phyloP scores from a whole-genome alignment of 495 filamentous ascomycete species.

The Barbatosphaeria neglecta region DNA sequence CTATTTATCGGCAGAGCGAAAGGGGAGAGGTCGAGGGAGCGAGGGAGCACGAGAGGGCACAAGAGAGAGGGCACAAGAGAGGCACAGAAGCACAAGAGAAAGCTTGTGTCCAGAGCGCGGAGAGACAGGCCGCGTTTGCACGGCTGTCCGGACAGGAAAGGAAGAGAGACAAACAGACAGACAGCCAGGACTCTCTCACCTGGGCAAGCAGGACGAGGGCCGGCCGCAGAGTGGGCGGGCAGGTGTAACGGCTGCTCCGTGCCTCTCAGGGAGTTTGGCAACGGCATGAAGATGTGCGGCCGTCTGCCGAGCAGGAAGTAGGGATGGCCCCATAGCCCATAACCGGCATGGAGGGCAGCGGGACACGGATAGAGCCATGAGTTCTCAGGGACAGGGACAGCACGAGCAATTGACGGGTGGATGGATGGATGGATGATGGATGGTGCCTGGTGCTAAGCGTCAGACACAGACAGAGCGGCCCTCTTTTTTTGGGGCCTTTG shows the following conservation, averaged over 20 bases:
- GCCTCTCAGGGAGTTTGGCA: neutral
- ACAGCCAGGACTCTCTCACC: too few relatives aligned
- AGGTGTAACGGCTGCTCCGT: neutral
- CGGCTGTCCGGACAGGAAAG: neutral
- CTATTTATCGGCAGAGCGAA: neutral
- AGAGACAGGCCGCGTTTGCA: neutral
- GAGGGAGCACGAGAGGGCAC: neutral
- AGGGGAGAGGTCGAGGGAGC: neutral
- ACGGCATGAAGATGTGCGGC: neutral
- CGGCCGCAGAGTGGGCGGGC: neutral
- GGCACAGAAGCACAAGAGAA: too few relatives aligned
- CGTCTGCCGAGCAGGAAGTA: neutral
- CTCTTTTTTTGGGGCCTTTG: neutral
- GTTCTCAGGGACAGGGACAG: neutral
- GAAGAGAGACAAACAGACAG: neutral
- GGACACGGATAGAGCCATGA: neutral
- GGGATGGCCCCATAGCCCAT: neutral
- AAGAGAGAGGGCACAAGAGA: too few relatives aligned
- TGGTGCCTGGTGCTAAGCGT: neutral
- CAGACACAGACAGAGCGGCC: neutral
- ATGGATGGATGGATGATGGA: too few relatives aligned
- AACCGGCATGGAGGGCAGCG: neutral
- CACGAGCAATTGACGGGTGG: too few relatives aligned
- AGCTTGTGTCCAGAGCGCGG: neutral
- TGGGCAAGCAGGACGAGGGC: neutral